phyloP scores from a whole-genome alignment of 1,284 basidiomycete genomes.

The Marasmius tenuissimus region DNA sequence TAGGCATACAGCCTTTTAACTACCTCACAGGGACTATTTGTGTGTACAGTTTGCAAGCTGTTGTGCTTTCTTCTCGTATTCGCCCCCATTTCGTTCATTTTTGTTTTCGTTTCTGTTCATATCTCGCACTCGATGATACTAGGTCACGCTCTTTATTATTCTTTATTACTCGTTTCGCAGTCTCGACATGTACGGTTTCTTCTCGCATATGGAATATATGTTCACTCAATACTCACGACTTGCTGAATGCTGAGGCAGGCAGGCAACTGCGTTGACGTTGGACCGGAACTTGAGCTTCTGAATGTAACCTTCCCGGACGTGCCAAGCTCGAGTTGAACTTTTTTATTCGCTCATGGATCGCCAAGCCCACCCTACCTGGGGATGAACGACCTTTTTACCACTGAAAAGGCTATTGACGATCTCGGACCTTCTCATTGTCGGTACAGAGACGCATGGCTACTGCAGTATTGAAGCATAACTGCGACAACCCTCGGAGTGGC shows the following conservation, averaged over 20 bases:
- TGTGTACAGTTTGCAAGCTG: constrained; percentile 9
- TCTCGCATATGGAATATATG: constrained; percentile 14
- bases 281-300: too few species aligned
- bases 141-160: constrained; percentile 7
- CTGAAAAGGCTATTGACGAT: too few species aligned
- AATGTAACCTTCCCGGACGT: too few species aligned
- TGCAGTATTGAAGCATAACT: too few species aligned
- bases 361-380: too few species aligned
- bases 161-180: neutral
- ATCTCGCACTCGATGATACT: constrained; percentile 2
- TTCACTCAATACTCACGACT: neutral
- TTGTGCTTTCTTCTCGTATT: constrained; percentile 6
- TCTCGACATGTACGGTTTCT: constrained; percentile 13
- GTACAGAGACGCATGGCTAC: too few species aligned
- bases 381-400: too few species aligned
- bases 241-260: neutral
- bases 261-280: too few species aligned
- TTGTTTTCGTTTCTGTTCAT: constrained; percentile 4
- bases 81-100: neutral
- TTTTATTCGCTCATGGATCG: too few species aligned
- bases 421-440: too few species aligned
- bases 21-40: constrained; percentile 8
- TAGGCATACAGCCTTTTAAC: constrained; percentile 2
- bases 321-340: too few species aligned
- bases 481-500: too few species aligned